Conservation (phyloP, 2,329 filamentous ascomycete genomes). For the Claviceps cyperi region DNA sequence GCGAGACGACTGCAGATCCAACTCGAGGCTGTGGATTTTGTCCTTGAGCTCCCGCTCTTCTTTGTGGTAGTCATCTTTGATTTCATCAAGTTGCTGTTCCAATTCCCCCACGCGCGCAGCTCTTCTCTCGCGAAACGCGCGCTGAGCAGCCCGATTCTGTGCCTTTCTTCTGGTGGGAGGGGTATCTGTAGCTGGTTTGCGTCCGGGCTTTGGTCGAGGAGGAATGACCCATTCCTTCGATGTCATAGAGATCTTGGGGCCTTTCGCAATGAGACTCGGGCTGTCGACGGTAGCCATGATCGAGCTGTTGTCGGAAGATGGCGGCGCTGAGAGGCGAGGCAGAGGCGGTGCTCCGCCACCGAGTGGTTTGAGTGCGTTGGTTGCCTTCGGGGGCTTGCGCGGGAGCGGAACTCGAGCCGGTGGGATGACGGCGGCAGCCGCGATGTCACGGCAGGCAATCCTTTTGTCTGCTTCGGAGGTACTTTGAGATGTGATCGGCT, state of each 20-base stretch:
- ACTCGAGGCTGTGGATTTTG: constrained; percentile 44
- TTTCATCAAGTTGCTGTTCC: constrained; percentile 50
- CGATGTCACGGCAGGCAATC: constrained; percentile 6
- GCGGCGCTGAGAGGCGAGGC: constrained; percentile 18
- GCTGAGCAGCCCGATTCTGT: constrained; percentile 84
- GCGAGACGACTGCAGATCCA: constrained; percentile 51
- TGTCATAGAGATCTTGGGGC: constrained; percentile 46
- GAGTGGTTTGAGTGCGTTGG: constrained; percentile 13
- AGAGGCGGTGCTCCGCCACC: constrained; percentile 10
- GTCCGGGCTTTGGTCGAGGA: constrained; percentile 73
- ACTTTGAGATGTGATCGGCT: constrained; percentile 1
- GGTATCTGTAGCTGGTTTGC: constrained; percentile 87
- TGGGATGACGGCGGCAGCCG: constrained; percentile 9
- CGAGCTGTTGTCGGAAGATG: constrained; percentile 26
- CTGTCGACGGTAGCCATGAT: constrained; percentile 34
- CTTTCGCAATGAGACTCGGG: constrained; percentile 24
- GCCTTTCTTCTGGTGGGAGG: constrained; percentile 87
- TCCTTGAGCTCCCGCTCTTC: constrained; percentile 41
- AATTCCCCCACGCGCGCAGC: constrained; percentile 70
- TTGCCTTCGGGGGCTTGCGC: constrained; percentile 8
- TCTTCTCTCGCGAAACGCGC: constrained; percentile 77
- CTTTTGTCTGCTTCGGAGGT: not conserved
- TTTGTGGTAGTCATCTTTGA: constrained; percentile 42
- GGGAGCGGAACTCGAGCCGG: constrained; percentile 13
- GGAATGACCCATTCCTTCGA: constrained; percentile 79